These are phyloP conservation scores for Pythium myriotylum DNA, from an alignment of 352 stramenopile genomes.

Conservation along the genomic window DNA sequence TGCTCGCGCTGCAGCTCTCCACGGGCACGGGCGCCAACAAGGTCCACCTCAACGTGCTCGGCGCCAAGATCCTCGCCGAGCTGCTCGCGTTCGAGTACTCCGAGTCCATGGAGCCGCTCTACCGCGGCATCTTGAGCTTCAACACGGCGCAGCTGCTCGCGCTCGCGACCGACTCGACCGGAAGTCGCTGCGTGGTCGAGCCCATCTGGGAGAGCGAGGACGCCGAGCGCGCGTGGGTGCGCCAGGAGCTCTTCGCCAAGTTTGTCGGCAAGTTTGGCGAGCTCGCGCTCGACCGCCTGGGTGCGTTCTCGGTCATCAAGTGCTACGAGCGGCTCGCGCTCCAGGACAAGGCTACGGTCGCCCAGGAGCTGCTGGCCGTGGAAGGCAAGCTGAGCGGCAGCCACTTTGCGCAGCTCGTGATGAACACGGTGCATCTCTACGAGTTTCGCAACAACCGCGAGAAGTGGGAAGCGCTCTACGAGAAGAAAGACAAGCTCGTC, in stretches of 20 bases:
- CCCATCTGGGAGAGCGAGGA: conserved; percentile 78
- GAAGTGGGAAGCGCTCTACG: conserved; percentile 75
- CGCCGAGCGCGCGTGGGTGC: conserved; percentile 57
- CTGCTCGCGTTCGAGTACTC: conserved; percentile 64
- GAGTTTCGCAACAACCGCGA: conserved; percentile 82
- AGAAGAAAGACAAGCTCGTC: conserved; percentile 81
- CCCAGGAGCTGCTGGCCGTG: conserved; percentile 66
- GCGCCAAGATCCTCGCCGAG: conserved; percentile 74
- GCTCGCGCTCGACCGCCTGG: conserved; percentile 72
- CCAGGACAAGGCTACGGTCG: conserved; percentile 67
- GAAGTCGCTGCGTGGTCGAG: conserved; percentile 76
- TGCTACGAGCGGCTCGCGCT: conserved; percentile 70
- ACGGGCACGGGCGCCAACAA: conserved; percentile 47
- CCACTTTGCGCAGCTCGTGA: conserved; percentile 82
- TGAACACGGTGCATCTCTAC: conserved; percentile 78
- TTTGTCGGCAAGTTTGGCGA: conserved; percentile 73
- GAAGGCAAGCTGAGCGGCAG: conserved; percentile 74
- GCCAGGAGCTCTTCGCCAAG: conserved; percentile 61
- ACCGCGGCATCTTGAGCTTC: conserved; percentile 61
- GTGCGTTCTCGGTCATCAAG: conserved; percentile 84
- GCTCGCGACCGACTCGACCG: conserved; percentile 77
- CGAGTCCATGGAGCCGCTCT: conserved; percentile 52
- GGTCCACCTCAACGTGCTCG: conserved; percentile 77
- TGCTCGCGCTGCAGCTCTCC: conserved; percentile 72
- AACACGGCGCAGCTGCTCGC: conserved; percentile 73